A percentile compares a stretch with the other conserved stretches of the same genome.
These are phyloP conservation scores for Hirschioporus abietinus DNA, from an alignment of 768 basidiomycete genomes.

Conservation along the genomic window DNA sequence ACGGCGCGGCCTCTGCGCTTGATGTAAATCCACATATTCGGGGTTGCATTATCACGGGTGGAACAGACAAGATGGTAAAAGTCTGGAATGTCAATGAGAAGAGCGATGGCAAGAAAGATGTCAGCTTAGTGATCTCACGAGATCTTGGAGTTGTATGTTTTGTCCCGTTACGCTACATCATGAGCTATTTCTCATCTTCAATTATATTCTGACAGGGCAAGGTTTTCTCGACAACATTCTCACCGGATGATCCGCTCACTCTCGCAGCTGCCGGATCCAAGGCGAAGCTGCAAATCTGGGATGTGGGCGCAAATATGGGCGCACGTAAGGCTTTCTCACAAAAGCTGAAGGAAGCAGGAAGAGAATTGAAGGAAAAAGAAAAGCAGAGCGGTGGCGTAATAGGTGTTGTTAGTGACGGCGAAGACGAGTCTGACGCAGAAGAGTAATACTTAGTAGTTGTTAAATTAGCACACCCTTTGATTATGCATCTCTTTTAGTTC, in stretches of 20 bases:
- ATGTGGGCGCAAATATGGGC: conserved; percentile 78
- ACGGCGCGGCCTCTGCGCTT: conserved; percentile 81
- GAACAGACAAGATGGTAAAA: conserved; percentile 92
- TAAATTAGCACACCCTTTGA: not conserved
- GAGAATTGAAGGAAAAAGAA: conserved; percentile 56
- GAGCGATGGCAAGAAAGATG: conserved; percentile 56
- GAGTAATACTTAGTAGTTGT: not conserved
- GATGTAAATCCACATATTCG: conserved; percentile 88
- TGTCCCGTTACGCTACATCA: not conserved
- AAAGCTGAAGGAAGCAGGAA: conserved; percentile 72
- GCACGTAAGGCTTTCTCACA: conserved; percentile 78
- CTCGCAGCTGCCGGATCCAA: conserved; percentile 93
- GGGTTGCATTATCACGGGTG: conserved; percentile 91
- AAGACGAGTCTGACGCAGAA: conserved; percentile 51
- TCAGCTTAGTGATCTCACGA: conserved; percentile 79
- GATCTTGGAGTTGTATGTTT: conserved; percentile 84
- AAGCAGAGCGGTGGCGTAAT: conserved; percentile 44
- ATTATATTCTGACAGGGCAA: conserved; percentile 60
- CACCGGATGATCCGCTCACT: conserved; percentile 91
- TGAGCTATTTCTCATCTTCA: conserved; percentile 1
- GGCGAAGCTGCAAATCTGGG: conserved; percentile 94
- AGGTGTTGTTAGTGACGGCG: conserved; percentile 64
- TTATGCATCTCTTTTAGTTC: not conserved
- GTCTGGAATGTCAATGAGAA: conserved; percentile 88
- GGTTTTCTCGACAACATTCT: conserved; percentile 88